These are phyloP conservation scores for Boletus edulis DNA, from an alignment of 768 basidiomycete genomes.

Conservation along the genomic window DNA sequence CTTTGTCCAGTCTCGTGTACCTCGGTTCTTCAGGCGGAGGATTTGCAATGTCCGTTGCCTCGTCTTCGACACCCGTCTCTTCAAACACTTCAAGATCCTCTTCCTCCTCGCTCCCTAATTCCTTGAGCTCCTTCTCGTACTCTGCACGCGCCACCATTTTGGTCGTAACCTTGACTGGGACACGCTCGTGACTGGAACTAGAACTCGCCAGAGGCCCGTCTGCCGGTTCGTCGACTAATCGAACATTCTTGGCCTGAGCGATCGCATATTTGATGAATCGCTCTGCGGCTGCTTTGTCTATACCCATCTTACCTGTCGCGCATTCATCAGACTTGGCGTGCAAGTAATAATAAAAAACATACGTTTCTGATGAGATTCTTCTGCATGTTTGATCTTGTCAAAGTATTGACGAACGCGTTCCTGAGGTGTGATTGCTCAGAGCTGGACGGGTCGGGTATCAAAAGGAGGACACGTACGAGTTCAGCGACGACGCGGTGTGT, in stretches of 20 bases:
- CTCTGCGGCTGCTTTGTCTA: conserved; percentile 77
- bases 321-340: neutral
- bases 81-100: conserved; percentile 39
- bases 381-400: conserved; percentile 74
- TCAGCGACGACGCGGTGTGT: conserved; percentile 76
- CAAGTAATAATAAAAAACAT: neutral
- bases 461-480: conserved; percentile 22
- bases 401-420: conserved; percentile 79
- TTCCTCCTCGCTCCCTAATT: conserved; percentile 41
- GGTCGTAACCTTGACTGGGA: conserved; percentile 58
- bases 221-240: conserved; percentile 33
- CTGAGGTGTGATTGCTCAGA: conserved; percentile 33
- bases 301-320: conserved; percentile 37
- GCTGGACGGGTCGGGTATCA: no score
- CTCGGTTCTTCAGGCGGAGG: neutral
- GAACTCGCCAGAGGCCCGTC: conserved; percentile 8
- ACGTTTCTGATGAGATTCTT: conserved; percentile 57
- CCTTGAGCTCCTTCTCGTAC: conserved; percentile 56
- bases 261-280: conserved; percentile 88
- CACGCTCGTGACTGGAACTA: conserved; percentile 21
- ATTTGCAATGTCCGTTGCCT: conserved; percentile 8
- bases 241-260: conserved; percentile 48
- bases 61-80: conserved; percentile 4
- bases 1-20: conserved; percentile 25
- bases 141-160: conserved; percentile 73